Conservation (phyloP, 2,329 filamentous ascomycete species). For the Pestalotiopsis sp. region DNA sequence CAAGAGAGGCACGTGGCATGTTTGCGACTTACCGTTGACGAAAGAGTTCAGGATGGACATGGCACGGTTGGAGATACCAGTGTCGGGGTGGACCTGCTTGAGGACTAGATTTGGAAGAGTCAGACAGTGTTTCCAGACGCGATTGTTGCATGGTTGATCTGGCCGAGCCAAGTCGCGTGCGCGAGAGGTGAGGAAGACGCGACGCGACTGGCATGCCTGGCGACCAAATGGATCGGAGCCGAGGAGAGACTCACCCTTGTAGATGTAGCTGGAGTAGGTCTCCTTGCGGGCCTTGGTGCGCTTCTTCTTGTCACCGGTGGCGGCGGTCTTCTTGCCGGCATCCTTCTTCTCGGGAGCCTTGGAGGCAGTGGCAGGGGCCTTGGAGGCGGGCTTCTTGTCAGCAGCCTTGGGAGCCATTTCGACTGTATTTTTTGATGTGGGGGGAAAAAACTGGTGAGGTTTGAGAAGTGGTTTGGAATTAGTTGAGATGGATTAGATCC, state of each 20-base stretch:
- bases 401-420: slow-evolving; percentile 98
- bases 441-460: slow-evolving; percentile 15
- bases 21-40: slow-evolving; percentile 78
- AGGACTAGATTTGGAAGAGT: slow-evolving; percentile 66
- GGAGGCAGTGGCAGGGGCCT: slow-evolving; percentile 79
- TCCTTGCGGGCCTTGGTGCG: slow-evolving; percentile 99
- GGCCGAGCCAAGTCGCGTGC: slow-evolving; percentile 10
- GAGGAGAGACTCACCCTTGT: slow-evolving; percentile 77
- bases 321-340: slow-evolving; percentile 98
- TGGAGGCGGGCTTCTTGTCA: slow-evolving; percentile 98
- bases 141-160: neutral
- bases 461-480: slow-evolving; percentile 14
- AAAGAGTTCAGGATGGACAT: slow-evolving; percentile 99
- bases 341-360: slow-evolving; percentile 94
- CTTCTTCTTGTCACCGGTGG: slow-evolving; percentile 99
- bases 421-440: slow-evolving; percentile 29
- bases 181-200: slow-evolving; percentile 17
- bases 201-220: neutral
- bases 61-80: slow-evolving; percentile 99
- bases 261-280: slow-evolving; percentile 99
- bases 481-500: slow-evolving; percentile 25
- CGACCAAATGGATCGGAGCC: neutral
- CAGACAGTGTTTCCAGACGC: slow-evolving; percentile 23
- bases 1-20: neutral
- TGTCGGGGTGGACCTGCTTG: slow-evolving; percentile 99